Evolutionary conservation across 225 moss, liverwort and hornwort species (phyloP).

Genomic region (Sphagnum contortum): DNA sequence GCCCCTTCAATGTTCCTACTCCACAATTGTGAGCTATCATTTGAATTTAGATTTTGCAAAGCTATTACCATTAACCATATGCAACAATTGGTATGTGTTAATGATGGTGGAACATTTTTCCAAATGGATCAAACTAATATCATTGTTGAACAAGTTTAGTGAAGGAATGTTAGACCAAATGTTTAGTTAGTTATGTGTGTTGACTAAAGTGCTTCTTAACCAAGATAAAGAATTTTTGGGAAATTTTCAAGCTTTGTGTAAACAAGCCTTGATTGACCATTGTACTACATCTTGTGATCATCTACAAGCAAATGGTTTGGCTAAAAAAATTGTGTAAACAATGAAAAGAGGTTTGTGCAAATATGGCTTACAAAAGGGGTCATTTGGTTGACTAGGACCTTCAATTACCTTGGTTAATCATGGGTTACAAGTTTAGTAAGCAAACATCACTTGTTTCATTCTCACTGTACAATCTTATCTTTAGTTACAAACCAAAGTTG

Average conservation of each 20-base stretch:
- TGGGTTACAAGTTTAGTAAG: not conserved
- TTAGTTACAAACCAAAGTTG: not conserved
- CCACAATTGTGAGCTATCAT: not conserved
- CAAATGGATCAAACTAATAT: not conserved
- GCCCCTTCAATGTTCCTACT: not conserved
- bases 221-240: not conserved
- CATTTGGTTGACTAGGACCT: not conserved
- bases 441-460: not conserved
- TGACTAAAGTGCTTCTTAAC: not conserved
- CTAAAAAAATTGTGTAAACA: not conserved
- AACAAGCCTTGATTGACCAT: not conserved
- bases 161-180: not conserved
- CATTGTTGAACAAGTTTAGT: not conserved
- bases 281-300: not conserved
- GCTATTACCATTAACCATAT: not conserved
- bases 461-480: not conserved
- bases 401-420: not conserved
- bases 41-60: not conserved
- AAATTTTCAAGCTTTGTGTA: constrained; percentile 3
- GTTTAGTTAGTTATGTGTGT: not conserved
- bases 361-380: not conserved
- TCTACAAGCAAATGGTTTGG: not conserved
- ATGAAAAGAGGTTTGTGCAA: not conserved
- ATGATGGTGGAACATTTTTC: not conserved
- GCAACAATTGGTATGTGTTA: not conserved